A percentile compares a stretch with the other conserved stretches of the same genome.
Evolutionary conservation across 1,139 yeast species (phyloP).

Genomic region (Saccharomycopsis crataegensis): DNA sequence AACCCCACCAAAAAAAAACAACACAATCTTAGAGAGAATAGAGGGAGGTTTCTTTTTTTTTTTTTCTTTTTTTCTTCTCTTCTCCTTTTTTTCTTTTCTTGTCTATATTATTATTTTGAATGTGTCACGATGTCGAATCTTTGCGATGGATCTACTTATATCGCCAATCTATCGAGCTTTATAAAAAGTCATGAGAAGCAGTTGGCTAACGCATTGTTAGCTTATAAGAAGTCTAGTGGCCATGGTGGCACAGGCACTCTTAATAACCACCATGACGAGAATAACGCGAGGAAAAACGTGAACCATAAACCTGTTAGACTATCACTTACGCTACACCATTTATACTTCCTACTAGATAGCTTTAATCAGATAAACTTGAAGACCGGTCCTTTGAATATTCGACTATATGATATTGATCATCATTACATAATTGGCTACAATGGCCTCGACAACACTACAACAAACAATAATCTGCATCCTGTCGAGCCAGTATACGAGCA

Average conservation of each 20-base stretch:
- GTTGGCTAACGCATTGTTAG: slow-evolving; percentile 13
- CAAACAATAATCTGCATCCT: background rate
- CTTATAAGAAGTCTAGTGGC: slow-evolving; percentile 5
- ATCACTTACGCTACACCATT: slow-evolving; percentile 53
- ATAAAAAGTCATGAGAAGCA: slow-evolving; percentile 17
- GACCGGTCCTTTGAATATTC: slow-evolving; percentile 57
- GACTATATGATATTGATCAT: slow-evolving; percentile 51
- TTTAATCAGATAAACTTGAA: slow-evolving; percentile 48
- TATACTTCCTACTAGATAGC: slow-evolving; percentile 51
- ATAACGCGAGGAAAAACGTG: background rate
- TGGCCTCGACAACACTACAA: background rate
- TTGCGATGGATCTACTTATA: slow-evolving; percentile 20
- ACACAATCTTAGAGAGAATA: too few species aligned
- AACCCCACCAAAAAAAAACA: too few species aligned
- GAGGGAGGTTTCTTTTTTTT: too few species aligned
- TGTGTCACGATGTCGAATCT: slow-evolving; percentile 4
- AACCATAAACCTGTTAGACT: slow-evolving; percentile 44
- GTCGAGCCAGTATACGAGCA: slow-evolving; percentile 6
- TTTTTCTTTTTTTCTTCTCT: too few species aligned
- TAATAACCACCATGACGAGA: slow-evolving; percentile 17
- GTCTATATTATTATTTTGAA: background rate
- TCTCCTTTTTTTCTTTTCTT: too few species aligned
- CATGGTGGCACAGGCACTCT: slow-evolving; percentile 10
- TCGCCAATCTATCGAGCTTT: slow-evolving; percentile 15
- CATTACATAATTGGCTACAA: slow-evolving; percentile 25